phyloP scores from a whole-genome alignment of 805 yeast species.

The Barnettozyma sucrosica region DNA sequence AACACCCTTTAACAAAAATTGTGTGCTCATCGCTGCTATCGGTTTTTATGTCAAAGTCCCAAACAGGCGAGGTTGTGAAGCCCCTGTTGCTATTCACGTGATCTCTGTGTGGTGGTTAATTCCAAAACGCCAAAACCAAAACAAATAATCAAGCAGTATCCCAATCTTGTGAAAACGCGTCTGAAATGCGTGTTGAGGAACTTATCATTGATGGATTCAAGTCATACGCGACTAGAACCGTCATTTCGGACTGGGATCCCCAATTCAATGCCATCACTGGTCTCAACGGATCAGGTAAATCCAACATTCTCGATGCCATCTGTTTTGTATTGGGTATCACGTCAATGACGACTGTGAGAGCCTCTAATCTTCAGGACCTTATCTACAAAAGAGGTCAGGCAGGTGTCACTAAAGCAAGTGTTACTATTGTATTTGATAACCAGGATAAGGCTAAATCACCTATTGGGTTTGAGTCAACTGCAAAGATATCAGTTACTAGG shows the following conservation, averaged over 20 bases:
- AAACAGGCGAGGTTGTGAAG: neutral
- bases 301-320: constrained; percentile 92
- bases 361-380: constrained; percentile 86
- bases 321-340: constrained; percentile 98
- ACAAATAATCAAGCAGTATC: neutral
- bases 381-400: constrained; percentile 98
- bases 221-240: constrained; percentile 95
- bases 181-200: constrained; percentile 66
- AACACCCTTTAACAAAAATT: constrained; percentile 87
- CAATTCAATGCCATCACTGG: constrained; percentile 98
- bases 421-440: constrained; percentile 92
- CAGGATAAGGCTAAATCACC: constrained; percentile 72
- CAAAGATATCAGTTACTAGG: constrained; percentile 84
- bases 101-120: neutral
- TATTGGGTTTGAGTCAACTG: constrained; percentile 72
- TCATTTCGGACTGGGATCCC: constrained; percentile 90
- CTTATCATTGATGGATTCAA: constrained; percentile 96
- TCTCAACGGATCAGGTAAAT: constrained; percentile 94
- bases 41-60: constrained; percentile 26
- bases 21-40: constrained; percentile 90
- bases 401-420: constrained; percentile 94
- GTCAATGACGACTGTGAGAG: constrained; percentile 91
- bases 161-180: neutral
- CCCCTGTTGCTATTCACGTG: neutral
- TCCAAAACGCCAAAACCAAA: neutral